Percentiles rank a stretch among this genome's conserved stretches.
Evolutionary conservation across 2,329 filamentous ascomycete genomes (phyloP).

Genomic region (Hypocreales sp.): DNA sequence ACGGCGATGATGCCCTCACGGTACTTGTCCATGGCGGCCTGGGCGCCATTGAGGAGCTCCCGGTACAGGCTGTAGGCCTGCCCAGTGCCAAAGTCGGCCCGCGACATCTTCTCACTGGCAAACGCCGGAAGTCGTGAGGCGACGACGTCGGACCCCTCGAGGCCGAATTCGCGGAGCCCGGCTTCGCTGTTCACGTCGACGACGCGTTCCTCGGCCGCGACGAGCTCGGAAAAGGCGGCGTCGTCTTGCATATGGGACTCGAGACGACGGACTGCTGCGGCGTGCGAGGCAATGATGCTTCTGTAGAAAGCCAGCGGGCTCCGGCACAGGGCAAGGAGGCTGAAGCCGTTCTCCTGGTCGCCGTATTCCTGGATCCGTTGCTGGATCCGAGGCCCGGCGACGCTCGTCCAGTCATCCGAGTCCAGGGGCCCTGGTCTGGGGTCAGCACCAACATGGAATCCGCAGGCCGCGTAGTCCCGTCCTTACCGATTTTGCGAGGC

Average conservation of each 20-base stretch:
- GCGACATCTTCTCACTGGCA: constrained; percentile 5
- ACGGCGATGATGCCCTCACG: constrained; percentile 28
- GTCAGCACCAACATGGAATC: not conserved
- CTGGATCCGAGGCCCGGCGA: constrained; percentile 49
- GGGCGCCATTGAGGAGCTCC: constrained; percentile 24
- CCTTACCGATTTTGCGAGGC: constrained; percentile 31
- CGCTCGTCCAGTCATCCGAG: constrained; percentile 44
- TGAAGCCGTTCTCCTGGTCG: constrained; percentile 56
- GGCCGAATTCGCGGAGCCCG: constrained; percentile 15
- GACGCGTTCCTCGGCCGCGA: constrained; percentile 7
- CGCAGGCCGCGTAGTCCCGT: not conserved
- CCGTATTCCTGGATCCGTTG: constrained; percentile 52
- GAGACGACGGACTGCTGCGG: constrained; percentile 23
- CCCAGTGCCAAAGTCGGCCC: constrained; percentile 3
- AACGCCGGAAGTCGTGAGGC: constrained; percentile 6
- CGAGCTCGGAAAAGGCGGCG: constrained; percentile 7
- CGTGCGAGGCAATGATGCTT: constrained; percentile 26
- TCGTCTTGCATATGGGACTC: constrained; percentile 13
- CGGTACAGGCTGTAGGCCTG: constrained; percentile 20
- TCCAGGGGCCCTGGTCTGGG: constrained; percentile 7
- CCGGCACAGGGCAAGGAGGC: constrained; percentile 57
- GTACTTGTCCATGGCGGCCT: constrained; percentile 26
- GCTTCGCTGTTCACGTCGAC: constrained; percentile 9
- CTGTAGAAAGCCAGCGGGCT: constrained; percentile 41
- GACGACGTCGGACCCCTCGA: constrained; percentile 11